A percentile compares a stretch with the other conserved stretches of the same genome.
Evolutionary conservation across 108 stramenopile species (phyloP).

Genomic region (Discostella stelligeroides): DNA sequence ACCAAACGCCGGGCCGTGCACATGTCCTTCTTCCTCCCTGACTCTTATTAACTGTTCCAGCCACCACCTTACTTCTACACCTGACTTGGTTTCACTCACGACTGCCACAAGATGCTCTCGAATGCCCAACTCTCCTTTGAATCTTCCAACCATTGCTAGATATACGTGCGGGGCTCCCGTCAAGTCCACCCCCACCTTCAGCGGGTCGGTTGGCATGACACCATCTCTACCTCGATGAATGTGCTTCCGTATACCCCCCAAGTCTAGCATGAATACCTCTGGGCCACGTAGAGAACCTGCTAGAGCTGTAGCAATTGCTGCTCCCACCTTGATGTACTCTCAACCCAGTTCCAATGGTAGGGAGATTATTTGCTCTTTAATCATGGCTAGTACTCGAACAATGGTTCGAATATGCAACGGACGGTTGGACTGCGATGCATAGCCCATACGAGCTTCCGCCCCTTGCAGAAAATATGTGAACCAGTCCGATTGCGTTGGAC

Average conservation of each 20-base stretch:
- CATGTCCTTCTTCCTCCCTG: background rate
- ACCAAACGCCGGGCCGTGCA: background rate
- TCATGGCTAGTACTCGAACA: background rate
- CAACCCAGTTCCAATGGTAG: background rate
- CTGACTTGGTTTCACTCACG: constrained; percentile 5
- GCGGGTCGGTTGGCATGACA: too few species aligned
- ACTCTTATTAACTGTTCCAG: background rate
- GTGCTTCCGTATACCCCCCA: constrained; percentile 3
- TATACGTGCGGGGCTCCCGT: background rate
- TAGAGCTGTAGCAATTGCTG: too few species aligned
- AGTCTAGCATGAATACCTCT: too few species aligned
- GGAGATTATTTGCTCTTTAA: background rate
- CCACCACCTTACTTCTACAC: background rate
- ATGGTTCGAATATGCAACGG: constrained; percentile 1
- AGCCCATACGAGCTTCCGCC: constrained; percentile 19
- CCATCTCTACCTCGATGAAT: too few species aligned
- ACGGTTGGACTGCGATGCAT: too few species aligned
- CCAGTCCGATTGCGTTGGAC: too few species aligned
- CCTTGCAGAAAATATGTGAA: too few species aligned
- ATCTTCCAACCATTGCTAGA: too few species aligned
- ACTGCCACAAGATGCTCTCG: constrained; percentile 3
- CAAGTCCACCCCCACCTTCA: too few species aligned
- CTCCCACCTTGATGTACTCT: constrained; percentile 2
- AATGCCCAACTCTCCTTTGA: constrained; percentile 7
- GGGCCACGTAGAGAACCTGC: constrained; percentile 3